phyloP scores from a whole-genome alignment of 148 eudicot species.

The Heliosperma pusillum region DNA sequence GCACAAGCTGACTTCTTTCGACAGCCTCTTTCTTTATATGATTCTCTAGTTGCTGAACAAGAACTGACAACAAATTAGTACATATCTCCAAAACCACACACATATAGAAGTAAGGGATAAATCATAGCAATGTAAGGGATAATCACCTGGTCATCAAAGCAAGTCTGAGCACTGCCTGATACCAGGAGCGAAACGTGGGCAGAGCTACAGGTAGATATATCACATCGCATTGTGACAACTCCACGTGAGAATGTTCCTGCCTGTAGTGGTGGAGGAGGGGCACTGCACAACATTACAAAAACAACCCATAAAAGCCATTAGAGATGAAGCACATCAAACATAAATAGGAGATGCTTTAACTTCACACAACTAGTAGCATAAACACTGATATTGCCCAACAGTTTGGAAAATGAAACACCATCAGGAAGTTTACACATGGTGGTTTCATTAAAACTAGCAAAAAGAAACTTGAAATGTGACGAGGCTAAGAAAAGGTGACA shows the following conservation, averaged over 20 bases:
- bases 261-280: conserved; percentile 97
- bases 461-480: no score
- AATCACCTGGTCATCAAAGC: conserved; percentile 95
- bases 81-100: background rate
- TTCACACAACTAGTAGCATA: background rate
- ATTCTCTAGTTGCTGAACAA: conserved; percentile 72
- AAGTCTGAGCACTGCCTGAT: conserved; percentile 96
- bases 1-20: conserved; percentile 68
- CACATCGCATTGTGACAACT: conserved; percentile 95
- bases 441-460: background rate
- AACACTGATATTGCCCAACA: background rate
- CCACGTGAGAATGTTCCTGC: conserved; percentile 97
- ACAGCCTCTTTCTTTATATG: conserved; percentile 89
- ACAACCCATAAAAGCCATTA: conserved; percentile 4
- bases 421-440: background rate
- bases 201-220: conserved; percentile 80
- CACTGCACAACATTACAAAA: conserved; percentile 50
- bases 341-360: no score
- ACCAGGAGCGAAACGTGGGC: conserved; percentile 89
- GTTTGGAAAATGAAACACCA: background rate
- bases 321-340: background rate
- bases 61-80: conserved; percentile 8
- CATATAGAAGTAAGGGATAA: background rate
- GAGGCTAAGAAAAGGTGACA: no score
- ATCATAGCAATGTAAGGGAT: background rate